phyloP scores from a whole-genome alignment of 2,329 filamentous ascomycete species.

The Scedosporium boydii region DNA sequence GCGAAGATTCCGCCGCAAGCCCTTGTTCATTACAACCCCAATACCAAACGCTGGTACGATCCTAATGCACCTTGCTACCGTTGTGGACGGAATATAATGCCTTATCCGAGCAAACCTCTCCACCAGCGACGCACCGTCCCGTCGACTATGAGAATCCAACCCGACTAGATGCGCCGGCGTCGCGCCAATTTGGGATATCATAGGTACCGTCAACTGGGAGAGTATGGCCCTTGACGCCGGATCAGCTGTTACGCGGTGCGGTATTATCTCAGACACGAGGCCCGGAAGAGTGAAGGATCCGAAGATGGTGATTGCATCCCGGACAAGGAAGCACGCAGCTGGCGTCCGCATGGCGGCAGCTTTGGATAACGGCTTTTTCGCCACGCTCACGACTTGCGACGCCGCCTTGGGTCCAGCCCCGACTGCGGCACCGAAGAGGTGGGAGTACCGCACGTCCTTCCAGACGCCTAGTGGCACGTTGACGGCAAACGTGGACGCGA shows the following conservation, averaged over 20 bases:
- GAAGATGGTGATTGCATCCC: constrained; percentile 22
- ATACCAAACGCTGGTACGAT: constrained; percentile 22
- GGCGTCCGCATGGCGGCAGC: constrained; percentile 11
- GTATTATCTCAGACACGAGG: constrained; percentile 15
- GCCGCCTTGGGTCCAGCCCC: constrained; percentile 3
- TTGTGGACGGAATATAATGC: constrained; percentile 16
- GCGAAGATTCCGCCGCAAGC: not conserved
- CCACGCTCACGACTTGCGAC: too few species aligned
- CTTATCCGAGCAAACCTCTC: constrained; percentile 14
- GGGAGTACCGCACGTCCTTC: constrained; percentile 21
- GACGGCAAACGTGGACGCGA: constrained; percentile 19
- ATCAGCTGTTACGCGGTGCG: constrained; percentile 15
- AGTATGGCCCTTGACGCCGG: constrained; percentile 17
- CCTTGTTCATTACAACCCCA: constrained; percentile 18
- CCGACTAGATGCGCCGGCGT: constrained; percentile 21
- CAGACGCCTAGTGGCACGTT: constrained; percentile 22
- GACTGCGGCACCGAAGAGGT: constrained; percentile 16
- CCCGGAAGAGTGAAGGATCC: constrained; percentile 21
- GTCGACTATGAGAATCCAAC: constrained; percentile 13
- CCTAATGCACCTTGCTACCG: constrained; percentile 17
- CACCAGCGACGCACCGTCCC: constrained; percentile 6
- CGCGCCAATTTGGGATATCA: constrained; percentile 19
- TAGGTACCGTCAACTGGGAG: too few species aligned
- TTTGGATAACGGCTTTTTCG: constrained; percentile 11
- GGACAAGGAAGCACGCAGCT: constrained; percentile 17